phyloP scores from a whole-genome alignment of 1,139 yeast species.

The Schwanniomyces etchellsii region DNA sequence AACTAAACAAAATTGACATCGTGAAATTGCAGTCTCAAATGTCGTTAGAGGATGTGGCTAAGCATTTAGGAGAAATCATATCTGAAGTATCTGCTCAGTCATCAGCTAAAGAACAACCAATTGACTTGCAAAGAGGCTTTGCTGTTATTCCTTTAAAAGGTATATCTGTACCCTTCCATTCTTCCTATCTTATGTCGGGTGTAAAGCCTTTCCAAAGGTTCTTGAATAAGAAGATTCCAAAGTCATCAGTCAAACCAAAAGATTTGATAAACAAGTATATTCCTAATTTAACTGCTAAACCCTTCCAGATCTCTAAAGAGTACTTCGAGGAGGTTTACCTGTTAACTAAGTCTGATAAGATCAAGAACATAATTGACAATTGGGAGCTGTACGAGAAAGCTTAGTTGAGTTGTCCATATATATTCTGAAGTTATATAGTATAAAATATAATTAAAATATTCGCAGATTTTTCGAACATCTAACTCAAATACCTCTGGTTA shows the following conservation, averaged over 20 bases:
- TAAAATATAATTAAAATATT: neutral
- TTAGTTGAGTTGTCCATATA: slow-evolving; percentile 11
- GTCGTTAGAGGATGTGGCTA: slow-evolving; percentile 82
- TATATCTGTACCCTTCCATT: slow-evolving; percentile 98
- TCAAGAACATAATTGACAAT: slow-evolving; percentile 83
- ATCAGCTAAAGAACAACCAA: slow-evolving; percentile 87
- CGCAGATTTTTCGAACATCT: neutral
- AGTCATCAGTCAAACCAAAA: slow-evolving; percentile 91
- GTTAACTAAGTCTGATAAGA: slow-evolving; percentile 86
- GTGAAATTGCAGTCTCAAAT: slow-evolving; percentile 78
- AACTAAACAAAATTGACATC: slow-evolving; percentile 89
- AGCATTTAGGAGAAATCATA: slow-evolving; percentile 81
- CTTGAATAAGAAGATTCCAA: slow-evolving; percentile 91
- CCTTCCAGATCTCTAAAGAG: slow-evolving; percentile 91
- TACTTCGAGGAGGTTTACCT: slow-evolving; percentile 94
- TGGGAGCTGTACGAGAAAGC: slow-evolving; percentile 81
- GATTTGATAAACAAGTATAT: slow-evolving; percentile 91
- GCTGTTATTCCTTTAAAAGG: slow-evolving; percentile 98
- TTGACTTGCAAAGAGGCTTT: slow-evolving; percentile 94
- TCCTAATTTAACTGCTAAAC: slow-evolving; percentile 98
- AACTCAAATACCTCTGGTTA: slow-evolving; percentile 21
- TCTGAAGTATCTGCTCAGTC: slow-evolving; percentile 80
- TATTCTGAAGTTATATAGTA: neutral
- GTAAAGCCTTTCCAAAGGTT: slow-evolving; percentile 98
- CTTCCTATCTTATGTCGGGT: slow-evolving; percentile 94